Evolutionary conservation across 176 grass and related monocot genomes (phyloP).

Genomic region (Eleusine coracana): DNA sequence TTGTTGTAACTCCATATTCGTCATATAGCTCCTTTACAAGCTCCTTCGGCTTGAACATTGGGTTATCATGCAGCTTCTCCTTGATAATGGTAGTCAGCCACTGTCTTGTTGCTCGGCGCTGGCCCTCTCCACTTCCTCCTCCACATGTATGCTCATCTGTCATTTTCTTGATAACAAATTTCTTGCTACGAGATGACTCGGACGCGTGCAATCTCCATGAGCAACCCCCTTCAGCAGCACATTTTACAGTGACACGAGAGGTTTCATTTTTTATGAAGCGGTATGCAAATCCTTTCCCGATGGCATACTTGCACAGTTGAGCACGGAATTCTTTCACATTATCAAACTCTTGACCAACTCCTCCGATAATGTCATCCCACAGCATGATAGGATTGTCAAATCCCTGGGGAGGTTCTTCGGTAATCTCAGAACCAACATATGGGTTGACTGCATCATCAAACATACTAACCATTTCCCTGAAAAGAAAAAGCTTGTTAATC

Average conservation of each 20-base stretch:
- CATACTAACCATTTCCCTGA: slow-evolving; percentile 48
- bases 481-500: slow-evolving; percentile 24
- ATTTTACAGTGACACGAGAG: slow-evolving; percentile 77
- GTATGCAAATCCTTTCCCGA: slow-evolving; percentile 85
- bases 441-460: slow-evolving; percentile 65
- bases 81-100: slow-evolving; percentile 93
- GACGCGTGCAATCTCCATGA: slow-evolving; percentile 92
- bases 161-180: slow-evolving; percentile 94
- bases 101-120: slow-evolving; percentile 79
- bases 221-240: slow-evolving; percentile 69
- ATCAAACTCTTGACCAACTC: slow-evolving; percentile 97
- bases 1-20: slow-evolving; percentile 70
- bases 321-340: slow-evolving; percentile 94
- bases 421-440: slow-evolving; percentile 52
- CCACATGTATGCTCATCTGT: slow-evolving; percentile 87
- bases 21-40: slow-evolving; percentile 81
- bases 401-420: slow-evolving; percentile 35
- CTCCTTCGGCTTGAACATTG: slow-evolving; percentile 78
- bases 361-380: slow-evolving; percentile 75
- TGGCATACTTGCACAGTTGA: slow-evolving; percentile 93
- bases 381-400: slow-evolving; percentile 32
- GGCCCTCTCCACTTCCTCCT: slow-evolving; percentile 70
- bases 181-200: slow-evolving; percentile 87
- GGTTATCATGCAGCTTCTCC: slow-evolving; percentile 73
- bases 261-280: slow-evolving; percentile 95